Conservation (phyloP, 2,329 filamentous ascomycete species). For the Elsinoe necatrix region DNA sequence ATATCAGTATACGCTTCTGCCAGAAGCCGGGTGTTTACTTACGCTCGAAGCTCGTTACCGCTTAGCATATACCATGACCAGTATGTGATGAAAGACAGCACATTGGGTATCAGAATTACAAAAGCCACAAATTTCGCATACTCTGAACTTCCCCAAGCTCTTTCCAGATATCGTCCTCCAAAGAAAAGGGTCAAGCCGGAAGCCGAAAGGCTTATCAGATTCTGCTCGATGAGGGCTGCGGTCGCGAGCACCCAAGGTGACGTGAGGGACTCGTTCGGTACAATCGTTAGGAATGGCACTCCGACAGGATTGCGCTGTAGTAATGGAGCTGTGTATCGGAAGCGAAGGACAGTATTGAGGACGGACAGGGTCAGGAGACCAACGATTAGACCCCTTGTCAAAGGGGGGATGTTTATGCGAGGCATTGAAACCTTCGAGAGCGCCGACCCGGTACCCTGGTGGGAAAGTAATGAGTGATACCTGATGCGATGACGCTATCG, state of each 20-base stretch:
- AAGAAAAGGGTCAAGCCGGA: constrained; percentile 76
- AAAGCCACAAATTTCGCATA: constrained; percentile 84
- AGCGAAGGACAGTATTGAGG: constrained; percentile 70
- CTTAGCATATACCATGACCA: constrained; percentile 65
- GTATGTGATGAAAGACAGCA: constrained; percentile 64
- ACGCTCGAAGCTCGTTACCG: constrained; percentile 36
- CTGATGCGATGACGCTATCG: neutral
- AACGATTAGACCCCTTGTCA: constrained; percentile 75
- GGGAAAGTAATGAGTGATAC: neutral
- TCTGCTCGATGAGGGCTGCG: constrained; percentile 83
- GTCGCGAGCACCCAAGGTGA: constrained; percentile 92
- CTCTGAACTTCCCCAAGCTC: constrained; percentile 87
- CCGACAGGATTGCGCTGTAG: constrained; percentile 26
- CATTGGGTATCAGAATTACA: constrained; percentile 69
- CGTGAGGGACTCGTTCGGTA: constrained; percentile 72
- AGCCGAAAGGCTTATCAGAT: constrained; percentile 75
- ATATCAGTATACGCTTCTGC: neutral
- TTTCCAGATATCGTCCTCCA: constrained; percentile 88
- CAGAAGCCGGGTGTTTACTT: neutral
- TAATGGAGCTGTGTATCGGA: constrained; percentile 52
- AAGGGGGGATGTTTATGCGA: constrained; percentile 84
- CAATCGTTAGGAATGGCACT: constrained; percentile 73
- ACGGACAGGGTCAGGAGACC: constrained; percentile 68
- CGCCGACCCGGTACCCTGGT: too few species aligned
- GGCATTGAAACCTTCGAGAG: constrained; percentile 46